phyloP scores from a whole-genome alignment of 768 basidiomycete species.

The Saitozyma sp. region DNA sequence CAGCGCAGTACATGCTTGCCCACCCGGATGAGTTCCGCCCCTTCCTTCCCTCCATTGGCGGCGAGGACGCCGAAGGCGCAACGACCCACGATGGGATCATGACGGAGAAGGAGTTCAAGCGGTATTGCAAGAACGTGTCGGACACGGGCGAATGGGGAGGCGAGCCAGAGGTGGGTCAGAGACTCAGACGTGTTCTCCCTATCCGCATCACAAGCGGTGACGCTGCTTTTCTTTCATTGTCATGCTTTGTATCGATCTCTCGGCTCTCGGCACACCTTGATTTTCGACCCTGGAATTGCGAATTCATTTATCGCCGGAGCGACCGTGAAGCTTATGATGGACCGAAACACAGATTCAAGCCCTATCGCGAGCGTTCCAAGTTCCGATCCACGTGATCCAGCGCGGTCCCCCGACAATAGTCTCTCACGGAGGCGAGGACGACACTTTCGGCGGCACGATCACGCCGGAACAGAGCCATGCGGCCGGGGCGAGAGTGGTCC shows the following conservation, averaged over 20 bases:
- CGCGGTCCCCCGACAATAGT: constrained; percentile 76
- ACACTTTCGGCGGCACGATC: constrained; percentile 43
- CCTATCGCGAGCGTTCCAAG: constrained; percentile 71
- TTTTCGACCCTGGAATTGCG: too few relatives aligned
- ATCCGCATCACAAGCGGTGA: too few relatives aligned
- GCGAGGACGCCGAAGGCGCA: constrained; percentile 68
- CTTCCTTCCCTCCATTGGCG: constrained; percentile 72
- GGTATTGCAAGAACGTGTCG: constrained; percentile 75
- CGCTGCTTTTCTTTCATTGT: too few relatives aligned
- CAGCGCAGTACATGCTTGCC: constrained; percentile 74
- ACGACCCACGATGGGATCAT: constrained; percentile 67
- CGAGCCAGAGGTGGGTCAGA: constrained; percentile 69
- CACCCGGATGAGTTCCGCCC: constrained; percentile 91
- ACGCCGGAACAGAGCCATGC: constrained; percentile 43
- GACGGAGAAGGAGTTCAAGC: constrained; percentile 61
- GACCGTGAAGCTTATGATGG: background rate
- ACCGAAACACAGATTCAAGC: constrained; percentile 65
- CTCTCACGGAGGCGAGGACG: constrained; percentile 66
- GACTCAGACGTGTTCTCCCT: background rate
- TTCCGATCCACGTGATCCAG: constrained; percentile 91
- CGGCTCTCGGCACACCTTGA: too few relatives aligned
- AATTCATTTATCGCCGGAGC: background rate
- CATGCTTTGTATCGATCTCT: too few relatives aligned
- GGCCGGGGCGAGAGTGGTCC: constrained; percentile 57
- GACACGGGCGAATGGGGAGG: constrained; percentile 94